Evolutionary conservation across 805 yeast species (phyloP), one percentile per base, ranked within the genome.

Genomic region (Metschnikowia corniflorae): DNA sequence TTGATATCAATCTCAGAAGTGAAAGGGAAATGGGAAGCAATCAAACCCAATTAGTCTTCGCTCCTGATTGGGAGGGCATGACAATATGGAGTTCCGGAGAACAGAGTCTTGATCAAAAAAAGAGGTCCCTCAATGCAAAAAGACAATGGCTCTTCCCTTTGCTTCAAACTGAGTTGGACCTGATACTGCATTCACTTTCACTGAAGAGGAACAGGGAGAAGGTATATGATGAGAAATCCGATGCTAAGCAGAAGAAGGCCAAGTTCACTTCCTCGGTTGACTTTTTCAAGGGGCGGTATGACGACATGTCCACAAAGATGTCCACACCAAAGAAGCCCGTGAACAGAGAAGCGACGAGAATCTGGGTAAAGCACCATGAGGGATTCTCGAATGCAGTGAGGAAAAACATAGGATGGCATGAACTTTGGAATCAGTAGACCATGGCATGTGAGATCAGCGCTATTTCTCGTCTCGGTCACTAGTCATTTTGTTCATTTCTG

Each of bases 311-410:
- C 7, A 52, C 53, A 12, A 67, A 63, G 39, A 36, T 37, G 16
- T 46, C 44, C 10, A 32, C 37, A 25, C 24, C 37, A 13, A 15
- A 39, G 4, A 28, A 16, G 4, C 40, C 44, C 12, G 29, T 33
- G 21, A 40, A 40, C 19, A 33, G 37, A 18, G 46, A 43, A 24
- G 50, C 48, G 5, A 45, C 54, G 12, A 50, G 71, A 33, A 67
- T 67, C 22, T 88, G 96, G 96, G 85, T 88, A n/a, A 86, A 83
- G 53, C 87, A 81, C 54, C 84, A 83, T 45, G 96, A 88, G 60
- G 97, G 97, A 0, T 88, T 82, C 53, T 84, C 95, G 5, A 83
- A 86, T 57, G 97, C 97, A 0, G 97, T 88, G 2, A 64, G 94
- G 22, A 86, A 86, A 51, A 84, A 81, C 36, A 77, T 88, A 16